Evolutionary conservation across 208 protist genomes (phyloP).

Genomic region (Acanthamoeba rhysodes): DNA sequence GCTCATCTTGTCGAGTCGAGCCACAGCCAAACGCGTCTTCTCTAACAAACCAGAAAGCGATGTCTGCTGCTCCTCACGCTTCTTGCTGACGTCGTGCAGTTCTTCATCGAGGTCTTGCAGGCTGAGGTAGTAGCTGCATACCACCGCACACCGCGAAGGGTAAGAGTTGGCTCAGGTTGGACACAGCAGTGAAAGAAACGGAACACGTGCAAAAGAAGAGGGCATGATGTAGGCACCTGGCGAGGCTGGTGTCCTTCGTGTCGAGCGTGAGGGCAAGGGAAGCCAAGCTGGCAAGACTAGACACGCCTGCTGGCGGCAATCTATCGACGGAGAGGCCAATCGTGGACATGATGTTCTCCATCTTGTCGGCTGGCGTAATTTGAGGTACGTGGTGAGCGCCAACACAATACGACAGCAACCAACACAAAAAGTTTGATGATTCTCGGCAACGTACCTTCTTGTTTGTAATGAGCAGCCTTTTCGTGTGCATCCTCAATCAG

Average conservation of each 20-base stretch:
- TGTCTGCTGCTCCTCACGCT: neutral
- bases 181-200: neutral
- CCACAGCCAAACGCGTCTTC: slow-evolving; percentile 47
- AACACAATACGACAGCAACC: too few relatives aligned
- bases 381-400: neutral
- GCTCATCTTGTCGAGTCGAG: slow-evolving; percentile 22
- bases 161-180: neutral
- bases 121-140: slow-evolving; percentile 21
- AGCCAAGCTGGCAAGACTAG: neutral
- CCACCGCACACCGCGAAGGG: too few relatives aligned
- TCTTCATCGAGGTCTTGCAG: slow-evolving; percentile 31
- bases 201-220: neutral
- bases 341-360: slow-evolving; percentile 35
- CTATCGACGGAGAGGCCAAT: slow-evolving; percentile 7
- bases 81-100: neutral
- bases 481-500: slow-evolving; percentile 21
- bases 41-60: neutral
- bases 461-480: neutral
- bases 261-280: slow-evolving; percentile 49
- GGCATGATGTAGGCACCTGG: neutral
- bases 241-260: slow-evolving; percentile 33
- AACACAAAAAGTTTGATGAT: neutral
- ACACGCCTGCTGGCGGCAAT: neutral
- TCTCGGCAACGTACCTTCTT: neutral
- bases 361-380: neutral